Evolutionary conservation across 2,329 filamentous ascomycete species (phyloP).

Genomic region (Didymella segeticola): DNA sequence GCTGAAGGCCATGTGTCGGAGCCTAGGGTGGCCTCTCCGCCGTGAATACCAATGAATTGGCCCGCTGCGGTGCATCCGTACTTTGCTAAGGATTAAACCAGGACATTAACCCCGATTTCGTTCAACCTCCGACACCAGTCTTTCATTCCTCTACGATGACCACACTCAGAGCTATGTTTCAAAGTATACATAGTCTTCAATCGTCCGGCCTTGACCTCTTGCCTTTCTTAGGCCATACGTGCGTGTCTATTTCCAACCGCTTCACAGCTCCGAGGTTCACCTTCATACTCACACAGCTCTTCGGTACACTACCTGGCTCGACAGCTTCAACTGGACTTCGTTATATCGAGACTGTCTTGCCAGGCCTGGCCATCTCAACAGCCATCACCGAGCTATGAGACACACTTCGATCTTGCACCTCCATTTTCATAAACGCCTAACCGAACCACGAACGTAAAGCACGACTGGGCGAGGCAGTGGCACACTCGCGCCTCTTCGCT

Average conservation of each 20-base stretch:
- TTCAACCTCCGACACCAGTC: conserved; percentile 12
- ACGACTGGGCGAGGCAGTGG: conserved; percentile 10
- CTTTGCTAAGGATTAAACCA: conserved; percentile 6
- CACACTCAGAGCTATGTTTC: conserved; percentile 1
- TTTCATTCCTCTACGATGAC: conserved; percentile 1
- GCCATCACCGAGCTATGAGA: conserved; percentile 8
- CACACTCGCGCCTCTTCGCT: neutral
- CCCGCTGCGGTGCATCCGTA: conserved; percentile 9
- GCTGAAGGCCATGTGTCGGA: conserved; percentile 13
- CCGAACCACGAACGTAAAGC: conserved; percentile 27
- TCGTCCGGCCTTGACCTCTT: conserved; percentile 4
- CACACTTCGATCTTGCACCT: neutral
- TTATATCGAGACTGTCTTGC: conserved; percentile 1
- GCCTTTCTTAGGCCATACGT: conserved; percentile 3
- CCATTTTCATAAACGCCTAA: neutral
- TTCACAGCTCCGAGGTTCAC: conserved; percentile 2
- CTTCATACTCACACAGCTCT: neutral
- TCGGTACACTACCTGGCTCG: neutral
- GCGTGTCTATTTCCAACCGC: conserved; percentile 8
- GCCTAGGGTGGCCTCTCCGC: neutral
- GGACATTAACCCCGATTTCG: conserved; percentile 10
- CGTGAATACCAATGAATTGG: conserved; percentile 3
- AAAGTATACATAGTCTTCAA: conserved; percentile 5
- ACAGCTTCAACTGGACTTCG: neutral
- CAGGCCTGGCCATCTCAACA: neutral